phyloP scores from a whole-genome alignment of 352 stramenopile genomes.

The Aphanomyces astaci region DNA sequence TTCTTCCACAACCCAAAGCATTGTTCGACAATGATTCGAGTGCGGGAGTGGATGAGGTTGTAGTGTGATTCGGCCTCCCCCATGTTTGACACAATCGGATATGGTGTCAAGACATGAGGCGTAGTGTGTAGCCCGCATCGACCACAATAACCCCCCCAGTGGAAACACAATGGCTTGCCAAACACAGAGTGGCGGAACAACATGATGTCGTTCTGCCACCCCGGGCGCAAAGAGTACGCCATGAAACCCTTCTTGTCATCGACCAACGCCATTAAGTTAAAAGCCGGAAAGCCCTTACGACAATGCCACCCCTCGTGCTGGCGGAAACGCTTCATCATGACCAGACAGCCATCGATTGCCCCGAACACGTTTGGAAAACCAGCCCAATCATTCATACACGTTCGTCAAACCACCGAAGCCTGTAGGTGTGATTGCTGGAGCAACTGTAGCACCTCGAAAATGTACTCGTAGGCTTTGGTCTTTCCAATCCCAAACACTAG shows the following conservation, averaged over 20 bases:
- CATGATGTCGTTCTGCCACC: slow-evolving; percentile 8
- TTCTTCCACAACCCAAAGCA: background rate
- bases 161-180: background rate
- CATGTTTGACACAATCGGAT: slow-evolving; percentile 2
- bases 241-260: slow-evolving; percentile 17
- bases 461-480: slow-evolving; percentile 5
- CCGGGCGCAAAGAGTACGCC: background rate
- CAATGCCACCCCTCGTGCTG: slow-evolving; percentile 23
- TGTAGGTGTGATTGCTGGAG: slow-evolving; percentile 1
- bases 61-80: background rate
- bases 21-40: slow-evolving; percentile 8
- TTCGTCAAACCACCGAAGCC: background rate
- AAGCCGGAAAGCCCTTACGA: slow-evolving; percentile 15
- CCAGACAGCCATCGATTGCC: slow-evolving; percentile 13
- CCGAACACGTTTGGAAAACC: slow-evolving; percentile 17
- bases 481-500: slow-evolving; percentile 11
- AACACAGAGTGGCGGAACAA: slow-evolving; percentile 4
- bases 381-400: background rate
- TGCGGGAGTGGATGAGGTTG: slow-evolving; percentile 1
- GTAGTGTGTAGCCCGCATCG: slow-evolving; percentile 4
- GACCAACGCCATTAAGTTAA: slow-evolving; percentile 21
- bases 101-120: background rate
- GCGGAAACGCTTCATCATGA: slow-evolving; percentile 9
- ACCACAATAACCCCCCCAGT: background rate
- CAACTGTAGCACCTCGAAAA: background rate